Evolutionary conservation across 805 yeast genomes (phyloP), one percentile per base, ranked within the genome.

Genomic region (Hanseniaspora opuntiae): DNA sequence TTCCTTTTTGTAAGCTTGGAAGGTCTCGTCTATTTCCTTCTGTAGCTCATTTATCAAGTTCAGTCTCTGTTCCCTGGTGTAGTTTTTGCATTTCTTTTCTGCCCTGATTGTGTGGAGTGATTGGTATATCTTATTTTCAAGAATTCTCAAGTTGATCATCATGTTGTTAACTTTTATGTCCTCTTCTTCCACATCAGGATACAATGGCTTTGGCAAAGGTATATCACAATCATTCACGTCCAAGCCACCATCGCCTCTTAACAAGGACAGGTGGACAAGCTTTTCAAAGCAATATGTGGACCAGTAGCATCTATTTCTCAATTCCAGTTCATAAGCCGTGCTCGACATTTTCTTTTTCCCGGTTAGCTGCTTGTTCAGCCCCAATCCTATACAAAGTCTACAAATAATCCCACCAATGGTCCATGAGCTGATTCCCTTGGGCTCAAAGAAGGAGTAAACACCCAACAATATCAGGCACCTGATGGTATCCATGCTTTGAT

Each of bases 211-310:
- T 2, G 78, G 77, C 7, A 65, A 53, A 0, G 73, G 74, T 0
- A 71, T 69, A 47, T 74, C 74, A 41, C 78, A 73, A 56, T 76
- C 79, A 50, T 70, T 70, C 55, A 77, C 81, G 36, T 71, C 70
- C 19, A 78, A 62, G 0, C 74, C 69, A 25, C 74, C 65, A 2
- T 76, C 74, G 3, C 53, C 53, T 37, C 80, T 67, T 1, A 81
- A 79, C 24, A 77, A 60, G 16, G 76, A 69, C 12, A 73, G 63
- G 5, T 78, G 72, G 20, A 77, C 69, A 20, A 74, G 63, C 42
- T 80, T 58, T 57, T 76, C 81, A 59, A 73, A 67, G 54, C 68
- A 69, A 58, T 74, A 74, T 4, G 72, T 71, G 52, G 74, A 68
- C 79, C 79, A 75, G 58, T 75, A 75, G 1, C 74, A 62, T 47